A percentile compares a stretch with the other conserved stretches of the same genome.
These are phyloP conservation scores for Mycena maculata DNA, from an alignment of 768 basidiomycete genomes.

Conservation along the genomic window DNA sequence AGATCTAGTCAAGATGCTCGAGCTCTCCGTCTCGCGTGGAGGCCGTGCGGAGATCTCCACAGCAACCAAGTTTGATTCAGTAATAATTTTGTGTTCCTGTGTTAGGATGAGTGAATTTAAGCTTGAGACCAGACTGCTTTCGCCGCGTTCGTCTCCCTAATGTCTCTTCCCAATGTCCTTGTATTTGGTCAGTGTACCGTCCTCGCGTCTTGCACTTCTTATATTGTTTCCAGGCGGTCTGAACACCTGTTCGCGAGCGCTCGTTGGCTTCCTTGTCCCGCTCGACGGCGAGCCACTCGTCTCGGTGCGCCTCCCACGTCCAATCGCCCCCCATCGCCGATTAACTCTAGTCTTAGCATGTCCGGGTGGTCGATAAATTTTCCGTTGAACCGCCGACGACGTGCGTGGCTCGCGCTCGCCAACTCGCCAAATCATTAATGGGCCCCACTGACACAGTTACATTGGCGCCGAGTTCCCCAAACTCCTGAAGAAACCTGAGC, in stretches of 20 bases:
- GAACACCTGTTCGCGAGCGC: constrained; percentile 81
- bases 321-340: constrained; percentile 10
- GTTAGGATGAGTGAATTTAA: constrained; percentile 1
- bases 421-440: constrained; percentile 6
- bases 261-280: constrained; percentile 77
- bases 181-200: constrained; percentile 72
- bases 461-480: constrained; percentile 81
- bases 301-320: constrained; percentile 60
- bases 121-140: neutral
- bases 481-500: constrained; percentile 71
- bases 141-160: constrained; percentile 5
- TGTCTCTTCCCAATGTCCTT: constrained; percentile 66
- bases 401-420: constrained; percentile 53
- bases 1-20: neutral
- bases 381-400: constrained; percentile 81
- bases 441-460: constrained; percentile 60
- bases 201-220: constrained; percentile 3
- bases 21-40: too few species aligned
- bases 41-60: neutral
- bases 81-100: constrained; percentile 6
- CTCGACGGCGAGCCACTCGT: constrained; percentile 75
- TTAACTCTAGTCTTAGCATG: constrained; percentile 56
- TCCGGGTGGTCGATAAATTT: constrained; percentile 81
- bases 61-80: neutral
- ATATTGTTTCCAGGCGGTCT: constrained; percentile 69